A percentile compares a stretch with the other conserved stretches of the same genome.
Conservation (phyloP, 257 asterid species). For the Capsicum baccatum region DNA sequence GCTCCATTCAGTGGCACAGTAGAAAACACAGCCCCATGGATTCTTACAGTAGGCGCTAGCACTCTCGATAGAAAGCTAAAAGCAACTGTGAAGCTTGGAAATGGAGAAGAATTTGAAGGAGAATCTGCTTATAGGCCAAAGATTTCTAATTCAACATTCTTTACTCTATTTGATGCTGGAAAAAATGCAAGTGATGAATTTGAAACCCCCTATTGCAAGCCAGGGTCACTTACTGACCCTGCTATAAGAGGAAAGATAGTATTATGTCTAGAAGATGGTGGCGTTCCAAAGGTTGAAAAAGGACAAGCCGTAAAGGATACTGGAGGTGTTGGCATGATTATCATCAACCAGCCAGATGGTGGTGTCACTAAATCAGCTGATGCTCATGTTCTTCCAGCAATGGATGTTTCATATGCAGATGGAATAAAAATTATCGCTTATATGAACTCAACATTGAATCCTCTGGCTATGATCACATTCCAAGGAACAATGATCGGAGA, state of each 20-base stretch:
- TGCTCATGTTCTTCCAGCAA: constrained; percentile 43
- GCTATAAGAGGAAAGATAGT: constrained; percentile 52
- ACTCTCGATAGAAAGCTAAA: constrained; percentile 45
- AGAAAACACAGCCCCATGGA: constrained; percentile 51
- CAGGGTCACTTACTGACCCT: constrained; percentile 24
- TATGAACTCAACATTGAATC: constrained; percentile 39
- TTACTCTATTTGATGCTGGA: constrained; percentile 46
- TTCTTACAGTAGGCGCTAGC: constrained; percentile 63
- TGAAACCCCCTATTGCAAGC: constrained; percentile 32
- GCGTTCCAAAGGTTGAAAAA: background rate
- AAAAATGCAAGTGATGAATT: constrained; percentile 22
- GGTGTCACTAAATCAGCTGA: constrained; percentile 38
- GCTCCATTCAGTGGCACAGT: constrained; percentile 32
- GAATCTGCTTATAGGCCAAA: constrained; percentile 42
- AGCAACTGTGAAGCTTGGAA: constrained; percentile 46
- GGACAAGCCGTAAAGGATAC: constrained; percentile 46
- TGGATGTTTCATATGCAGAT: constrained; percentile 29
- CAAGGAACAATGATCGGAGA: constrained; percentile 54
- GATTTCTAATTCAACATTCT: constrained; percentile 22
- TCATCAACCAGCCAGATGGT: background rate
- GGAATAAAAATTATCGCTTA: constrained; percentile 37
- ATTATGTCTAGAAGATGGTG: constrained; percentile 40
- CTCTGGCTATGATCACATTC: constrained; percentile 42
- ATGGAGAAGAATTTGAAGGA: constrained; percentile 38
- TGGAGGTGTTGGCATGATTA: constrained; percentile 59